Base-by-base conservation (phyloP, 1,139 yeast species). In the Suhomyces coccinellae region DNA sequence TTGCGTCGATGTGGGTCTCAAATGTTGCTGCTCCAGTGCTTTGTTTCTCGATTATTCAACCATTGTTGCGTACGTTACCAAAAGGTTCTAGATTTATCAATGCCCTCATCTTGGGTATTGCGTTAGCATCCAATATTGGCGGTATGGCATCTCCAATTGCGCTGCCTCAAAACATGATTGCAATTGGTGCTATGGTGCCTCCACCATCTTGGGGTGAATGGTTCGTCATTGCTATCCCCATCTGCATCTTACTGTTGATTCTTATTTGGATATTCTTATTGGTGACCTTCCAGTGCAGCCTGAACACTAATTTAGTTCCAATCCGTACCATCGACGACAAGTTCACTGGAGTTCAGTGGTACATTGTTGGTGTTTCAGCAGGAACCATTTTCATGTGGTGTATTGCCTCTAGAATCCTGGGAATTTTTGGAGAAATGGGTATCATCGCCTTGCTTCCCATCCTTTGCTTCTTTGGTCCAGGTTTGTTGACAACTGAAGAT, bases 81-180 rank as follows among this genome's bases (percentile, higher is more conserved):
- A 77, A 78, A 36, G 83, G 79, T 11, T 76, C 85, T 0, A 80
- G 75, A 36, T 82, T 83, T 57, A 82, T 79, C 12, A 75, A 79
- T 53, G 85, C 89, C 1, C 70, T 85, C 45, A 81, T 84, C 33
- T 67, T 85, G 50, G 89, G 90, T 47, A 83, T 85, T 48, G 91
- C 91, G 0, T 68, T 85, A 33, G 83, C 87, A 8, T 83, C 88
- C 9, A 83, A 85, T 58, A 67, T 83, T 39, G 90, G 88, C 31
- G 91, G 91, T 54, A 82, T 85, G 87, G 81, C 89, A 0, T 82
- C 87, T n/a, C 91, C 91, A 13, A 85, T 85, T 50, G 83, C 90
- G 0, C 83, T 88, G 6, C 91, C 91, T 1, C 91, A 85, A 60
- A 85, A 85, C 53, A 83, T 85, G 67, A 81, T 85, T 48, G 87